Evolutionary conservation across 768 basidiomycete species (phyloP).

Genomic region (Calocybe indica): DNA sequence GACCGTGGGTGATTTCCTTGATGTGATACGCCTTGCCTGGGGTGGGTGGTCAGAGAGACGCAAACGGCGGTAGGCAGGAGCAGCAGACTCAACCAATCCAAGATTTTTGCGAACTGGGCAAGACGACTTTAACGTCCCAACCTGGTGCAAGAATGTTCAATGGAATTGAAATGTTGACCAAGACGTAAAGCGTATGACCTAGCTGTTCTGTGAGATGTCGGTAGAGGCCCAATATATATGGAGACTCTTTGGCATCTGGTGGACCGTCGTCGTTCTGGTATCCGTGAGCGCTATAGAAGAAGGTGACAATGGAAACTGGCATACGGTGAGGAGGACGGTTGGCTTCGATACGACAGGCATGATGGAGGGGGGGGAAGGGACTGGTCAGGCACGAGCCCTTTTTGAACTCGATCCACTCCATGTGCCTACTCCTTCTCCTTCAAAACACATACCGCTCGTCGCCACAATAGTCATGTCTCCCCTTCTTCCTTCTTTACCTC

Average conservation of each 20-base stretch:
- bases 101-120: slow-evolving; percentile 78
- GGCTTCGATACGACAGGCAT: slow-evolving; percentile 14
- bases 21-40: slow-evolving; percentile 80
- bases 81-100: slow-evolving; percentile 66
- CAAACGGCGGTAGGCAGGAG: not conserved
- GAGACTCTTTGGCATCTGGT: slow-evolving; percentile 57
- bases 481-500: slow-evolving; percentile 14
- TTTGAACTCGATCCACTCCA: too few relatives aligned
- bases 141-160: slow-evolving; percentile 28
- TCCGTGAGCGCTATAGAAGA: slow-evolving; percentile 1
- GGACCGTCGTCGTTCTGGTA: slow-evolving; percentile 82
- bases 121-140: slow-evolving; percentile 76
- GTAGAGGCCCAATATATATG: slow-evolving; percentile 71
- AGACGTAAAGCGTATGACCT: slow-evolving; percentile 31
- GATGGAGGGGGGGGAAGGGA: slow-evolving; percentile 4
- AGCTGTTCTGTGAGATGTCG: slow-evolving; percentile 50
- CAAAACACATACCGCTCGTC: too few relatives aligned
- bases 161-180: not conserved
- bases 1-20: slow-evolving; percentile 61
- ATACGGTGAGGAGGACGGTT: slow-evolving; percentile 35
- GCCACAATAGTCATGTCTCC: slow-evolving; percentile 2
- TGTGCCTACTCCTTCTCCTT: too few relatives aligned
- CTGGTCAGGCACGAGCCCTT: not conserved
- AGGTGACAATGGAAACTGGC: not conserved
- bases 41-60: not conserved